A percentile compares a stretch with the other conserved stretches of the same genome.
Evolutionary conservation across 179 eudicot genomes (phyloP).

Genomic region (Corrigiola litoralis): DNA sequence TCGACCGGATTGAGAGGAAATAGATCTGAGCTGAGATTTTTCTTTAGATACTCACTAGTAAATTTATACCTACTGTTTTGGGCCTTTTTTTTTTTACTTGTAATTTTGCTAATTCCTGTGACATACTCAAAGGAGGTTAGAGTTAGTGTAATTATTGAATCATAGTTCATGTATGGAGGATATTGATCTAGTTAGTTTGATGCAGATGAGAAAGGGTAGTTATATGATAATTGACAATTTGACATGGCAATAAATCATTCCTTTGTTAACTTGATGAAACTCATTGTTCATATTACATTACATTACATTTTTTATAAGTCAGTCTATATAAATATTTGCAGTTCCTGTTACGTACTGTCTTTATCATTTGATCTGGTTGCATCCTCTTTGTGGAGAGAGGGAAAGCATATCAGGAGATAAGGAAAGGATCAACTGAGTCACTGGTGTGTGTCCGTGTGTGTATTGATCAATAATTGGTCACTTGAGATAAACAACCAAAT

Average conservation of each 20-base stretch:
- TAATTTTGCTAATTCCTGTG: background rate
- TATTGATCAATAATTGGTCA: too few relatives aligned
- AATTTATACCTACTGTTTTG: background rate
- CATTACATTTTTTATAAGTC: background rate
- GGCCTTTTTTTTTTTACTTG: background rate
- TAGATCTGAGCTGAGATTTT: constrained; percentile 13
- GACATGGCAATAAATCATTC: background rate
- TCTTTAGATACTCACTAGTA: background rate
- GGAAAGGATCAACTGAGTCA: too few relatives aligned
- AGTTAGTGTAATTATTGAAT: constrained; percentile 7
- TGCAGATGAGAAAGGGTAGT: background rate
- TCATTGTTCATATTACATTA: background rate
- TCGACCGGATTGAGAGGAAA: background rate
- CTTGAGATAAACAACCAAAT: too few relatives aligned
- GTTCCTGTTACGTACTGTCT: too few relatives aligned
- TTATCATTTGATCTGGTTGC: too few relatives aligned
- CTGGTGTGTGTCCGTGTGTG: too few relatives aligned
- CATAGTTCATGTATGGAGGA: background rate
- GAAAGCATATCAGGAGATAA: too few relatives aligned
- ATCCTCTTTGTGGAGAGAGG: too few relatives aligned
- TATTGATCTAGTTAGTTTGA: constrained; percentile 11
- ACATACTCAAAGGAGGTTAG: constrained; percentile 3
- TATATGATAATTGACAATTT: background rate
- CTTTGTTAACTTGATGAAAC: background rate
- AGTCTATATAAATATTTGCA: background rate